These are phyloP conservation scores for Elsinoe perseae DNA, from an alignment of 2,329 filamentous ascomycete genomes.

Conservation along the genomic window DNA sequence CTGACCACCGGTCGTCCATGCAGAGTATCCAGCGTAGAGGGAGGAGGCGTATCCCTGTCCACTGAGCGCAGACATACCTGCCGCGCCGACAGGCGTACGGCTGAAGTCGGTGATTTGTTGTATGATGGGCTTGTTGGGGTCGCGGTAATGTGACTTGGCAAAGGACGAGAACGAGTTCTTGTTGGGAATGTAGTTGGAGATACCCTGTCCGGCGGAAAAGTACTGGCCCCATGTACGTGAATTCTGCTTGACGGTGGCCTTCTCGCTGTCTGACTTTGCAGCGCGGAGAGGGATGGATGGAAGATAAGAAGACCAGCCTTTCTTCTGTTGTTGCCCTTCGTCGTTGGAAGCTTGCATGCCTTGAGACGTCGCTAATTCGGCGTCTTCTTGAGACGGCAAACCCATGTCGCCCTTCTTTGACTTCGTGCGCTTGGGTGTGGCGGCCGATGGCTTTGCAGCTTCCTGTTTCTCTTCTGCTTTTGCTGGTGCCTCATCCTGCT, in stretches of 20 bases:
- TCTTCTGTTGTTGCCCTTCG: conserved; percentile 10
- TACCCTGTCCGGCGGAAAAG: conserved; percentile 41
- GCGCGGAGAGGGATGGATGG: conserved; percentile 17
- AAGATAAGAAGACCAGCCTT: conserved; percentile 19
- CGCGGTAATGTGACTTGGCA: conserved; percentile 33
- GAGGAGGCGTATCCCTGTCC: conserved; percentile 42
- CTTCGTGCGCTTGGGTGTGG: conserved; percentile 20
- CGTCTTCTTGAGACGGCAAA: conserved; percentile 31
- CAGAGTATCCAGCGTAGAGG: conserved; percentile 43
- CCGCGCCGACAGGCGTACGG: conserved; percentile 44
- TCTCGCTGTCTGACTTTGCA: conserved; percentile 22
- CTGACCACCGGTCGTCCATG: conserved; percentile 29
- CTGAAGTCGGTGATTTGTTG: conserved; percentile 45
- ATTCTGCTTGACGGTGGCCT: conserved; percentile 28
- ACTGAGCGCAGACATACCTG: conserved; percentile 36
- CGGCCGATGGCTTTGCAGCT: conserved; percentile 20
- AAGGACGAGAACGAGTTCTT: conserved; percentile 40
- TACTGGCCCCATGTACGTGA: conserved; percentile 40
- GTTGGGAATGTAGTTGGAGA: conserved; percentile 41
- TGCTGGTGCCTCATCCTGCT: conserved; percentile 22
- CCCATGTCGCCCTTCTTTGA: conserved; percentile 25
- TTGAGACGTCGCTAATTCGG: conserved; percentile 26
- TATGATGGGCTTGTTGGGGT: conserved; percentile 42
- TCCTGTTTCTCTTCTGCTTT: conserved; percentile 18
- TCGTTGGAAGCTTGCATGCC: conserved; percentile 19